Conservation (phyloP, 1,284 basidiomycete species). For the Heterobasidion occidentale region DNA sequence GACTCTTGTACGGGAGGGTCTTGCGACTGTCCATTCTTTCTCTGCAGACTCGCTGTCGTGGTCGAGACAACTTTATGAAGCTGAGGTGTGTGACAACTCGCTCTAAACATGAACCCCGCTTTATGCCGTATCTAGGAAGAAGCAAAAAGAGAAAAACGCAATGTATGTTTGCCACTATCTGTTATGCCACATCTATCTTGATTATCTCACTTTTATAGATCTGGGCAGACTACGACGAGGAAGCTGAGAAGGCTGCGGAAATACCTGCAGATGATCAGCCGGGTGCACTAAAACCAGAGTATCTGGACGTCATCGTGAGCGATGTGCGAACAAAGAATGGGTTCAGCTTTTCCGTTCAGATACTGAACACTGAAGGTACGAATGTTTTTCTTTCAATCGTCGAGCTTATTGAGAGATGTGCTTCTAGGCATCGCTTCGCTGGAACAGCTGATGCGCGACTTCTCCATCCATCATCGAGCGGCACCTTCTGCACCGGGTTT, state of each 20-base stretch:
- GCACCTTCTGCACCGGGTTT: slow-evolving; percentile 58
- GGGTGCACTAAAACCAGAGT: slow-evolving; percentile 69
- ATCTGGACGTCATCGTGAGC: slow-evolving; percentile 88
- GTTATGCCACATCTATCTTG: slow-evolving; percentile 4
- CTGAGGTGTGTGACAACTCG: slow-evolving; percentile 53
- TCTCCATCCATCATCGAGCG: slow-evolving; percentile 76
- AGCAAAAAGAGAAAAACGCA: slow-evolving; percentile 70
- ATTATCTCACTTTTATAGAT: slow-evolving; percentile 39
- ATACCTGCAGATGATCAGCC: slow-evolving; percentile 33
- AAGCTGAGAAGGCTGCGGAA: slow-evolving; percentile 48
- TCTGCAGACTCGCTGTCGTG: slow-evolving; percentile 80
- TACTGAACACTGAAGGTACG: slow-evolving; percentile 82
- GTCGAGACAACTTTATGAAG: slow-evolving; percentile 74
- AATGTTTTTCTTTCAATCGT: background rate
- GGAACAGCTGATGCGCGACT: slow-evolving; percentile 91
- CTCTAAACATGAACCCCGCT: background rate
- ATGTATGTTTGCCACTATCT: slow-evolving; percentile 41
- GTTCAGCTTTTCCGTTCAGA: slow-evolving; percentile 87
- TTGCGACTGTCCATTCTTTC: slow-evolving; percentile 82
- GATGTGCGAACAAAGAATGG: slow-evolving; percentile 74
- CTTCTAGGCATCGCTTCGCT: slow-evolving; percentile 73
- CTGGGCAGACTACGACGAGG: slow-evolving; percentile 76
- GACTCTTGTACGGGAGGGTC: slow-evolving; percentile 77
- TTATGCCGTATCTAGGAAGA: slow-evolving; percentile 41
- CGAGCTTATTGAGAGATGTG: background rate